Percentiles rank a stretch among this genome's conserved stretches.
phyloP scores from a whole-genome alignment of 2,329 filamentous ascomycete species.

The Neoscytalidium dimidiatum region DNA sequence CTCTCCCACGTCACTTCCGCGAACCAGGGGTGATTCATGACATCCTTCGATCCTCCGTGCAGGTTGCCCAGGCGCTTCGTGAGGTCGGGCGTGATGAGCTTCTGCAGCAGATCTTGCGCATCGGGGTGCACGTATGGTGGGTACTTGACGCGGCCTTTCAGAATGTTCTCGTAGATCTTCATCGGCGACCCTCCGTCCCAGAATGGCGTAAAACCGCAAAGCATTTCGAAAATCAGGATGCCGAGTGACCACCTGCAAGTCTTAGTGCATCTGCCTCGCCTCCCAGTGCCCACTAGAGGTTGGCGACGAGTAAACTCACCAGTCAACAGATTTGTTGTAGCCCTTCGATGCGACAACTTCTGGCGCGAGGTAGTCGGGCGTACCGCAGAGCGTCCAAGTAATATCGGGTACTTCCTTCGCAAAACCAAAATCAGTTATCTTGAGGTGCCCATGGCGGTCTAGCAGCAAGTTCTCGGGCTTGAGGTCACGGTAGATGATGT shows the following conservation, averaged over 20 bases:
- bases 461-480: slow-evolving; percentile 94
- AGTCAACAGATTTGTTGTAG: slow-evolving; percentile 99
- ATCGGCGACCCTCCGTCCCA: slow-evolving; percentile 98
- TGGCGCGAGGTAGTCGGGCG: slow-evolving; percentile 93
- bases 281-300: slow-evolving; percentile 15
- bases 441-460: slow-evolving; percentile 90
- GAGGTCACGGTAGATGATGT: slow-evolving; percentile 97
- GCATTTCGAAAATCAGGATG: slow-evolving; percentile 99
- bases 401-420: slow-evolving; percentile 98
- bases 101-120: slow-evolving; percentile 87
- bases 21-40: slow-evolving; percentile 97
- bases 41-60: slow-evolving; percentile 85
- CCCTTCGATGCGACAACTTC: slow-evolving; percentile 99
- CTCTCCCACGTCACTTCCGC: slow-evolving; percentile 97
- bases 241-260: slow-evolving; percentile 87
- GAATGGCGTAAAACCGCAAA: slow-evolving; percentile 97
- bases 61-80: slow-evolving; percentile 95
- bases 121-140: slow-evolving; percentile 93
- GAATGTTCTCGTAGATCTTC: slow-evolving; percentile 99
- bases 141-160: slow-evolving; percentile 94
- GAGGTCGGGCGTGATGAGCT: slow-evolving; percentile 90
- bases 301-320: slow-evolving; percentile 60
- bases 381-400: slow-evolving; percentile 97
- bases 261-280: slow-evolving; percentile 17
- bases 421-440: slow-evolving; percentile 98